Evolutionary conservation across 495 filamentous ascomycete species (phyloP), one percentile per base, ranked within the genome.

Genomic region (Stereocaulon alpinum): DNA sequence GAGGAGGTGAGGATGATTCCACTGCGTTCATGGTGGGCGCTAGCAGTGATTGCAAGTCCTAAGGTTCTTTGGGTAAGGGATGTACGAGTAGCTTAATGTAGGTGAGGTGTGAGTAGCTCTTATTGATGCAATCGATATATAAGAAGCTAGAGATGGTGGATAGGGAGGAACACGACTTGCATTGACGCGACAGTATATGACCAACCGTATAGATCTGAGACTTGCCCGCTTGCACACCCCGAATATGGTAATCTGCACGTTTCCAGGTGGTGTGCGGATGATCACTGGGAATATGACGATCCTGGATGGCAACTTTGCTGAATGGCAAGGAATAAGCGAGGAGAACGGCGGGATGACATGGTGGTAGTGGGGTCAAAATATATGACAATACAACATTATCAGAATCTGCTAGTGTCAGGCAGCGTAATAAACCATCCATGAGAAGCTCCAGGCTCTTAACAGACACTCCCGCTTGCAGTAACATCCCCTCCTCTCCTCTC

Each of bases 291-390:
- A 30, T 20, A 58, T 50, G 55, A 40, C 30, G 55, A 29, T 10
- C 29, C 49, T 51, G 17, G 9, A 6, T 27, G 49, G 32, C 10
- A n/a, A 29, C 18, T n/a, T 11, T 34, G 27, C 34, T 17, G 30
- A 15, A 58, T 48, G 20, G 30, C 42, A 49, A 43, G 32, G 30
- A 18, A 40, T 49, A 30, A 43, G 56, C 44, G 44, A 49, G 24
- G 56, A 17, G 7, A 32, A 40, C 14, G 30, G 56, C 56, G 43
- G 43, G 32, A 58, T 15, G 56, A 58, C 43, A 58, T 24, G 49
- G 34, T 52, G 20, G 11, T 52, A 37, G 49, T 52, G 49, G 49
- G 49, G 29, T 29, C 34, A 18, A 52, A 52, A 34, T 34, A 52
- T 18, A 34, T 52, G 49, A 52, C 49, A 18, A 32, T 10, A 40